Evolutionary conservation across 2,329 filamentous ascomycete genomes (phyloP).

Genomic region (Fusarium neocosmosporiellum): DNA sequence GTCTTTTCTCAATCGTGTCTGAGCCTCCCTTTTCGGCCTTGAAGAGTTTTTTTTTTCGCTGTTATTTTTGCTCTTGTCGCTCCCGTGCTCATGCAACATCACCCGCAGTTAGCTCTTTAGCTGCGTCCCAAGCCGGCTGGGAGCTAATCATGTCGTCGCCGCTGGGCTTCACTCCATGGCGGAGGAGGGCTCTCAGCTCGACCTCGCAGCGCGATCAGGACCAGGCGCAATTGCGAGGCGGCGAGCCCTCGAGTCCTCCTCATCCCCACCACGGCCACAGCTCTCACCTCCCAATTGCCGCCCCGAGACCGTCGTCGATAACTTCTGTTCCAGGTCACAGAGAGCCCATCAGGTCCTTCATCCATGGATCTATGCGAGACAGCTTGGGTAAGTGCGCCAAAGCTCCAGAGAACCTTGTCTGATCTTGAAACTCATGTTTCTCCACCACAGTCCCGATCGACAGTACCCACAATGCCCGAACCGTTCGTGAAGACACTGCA

Average conservation of each 20-base stretch:
- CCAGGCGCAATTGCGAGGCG: constrained; percentile 36
- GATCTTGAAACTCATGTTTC: constrained; percentile 1
- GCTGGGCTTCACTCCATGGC: constrained; percentile 61
- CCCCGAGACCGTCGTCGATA: constrained; percentile 54
- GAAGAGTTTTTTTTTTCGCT: not conserved
- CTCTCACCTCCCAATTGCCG: constrained; percentile 32
- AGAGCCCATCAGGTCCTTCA: constrained; percentile 78
- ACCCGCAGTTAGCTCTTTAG: constrained; percentile 17
- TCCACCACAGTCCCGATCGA: constrained; percentile 64
- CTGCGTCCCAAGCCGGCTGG: constrained; percentile 25
- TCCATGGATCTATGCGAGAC: constrained; percentile 73
- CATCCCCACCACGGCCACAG: constrained; percentile 26
- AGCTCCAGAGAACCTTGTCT: not conserved
- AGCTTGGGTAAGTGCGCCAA: constrained; percentile 61
- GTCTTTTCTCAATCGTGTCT: constrained; percentile 19
- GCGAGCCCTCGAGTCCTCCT: constrained; percentile 44
- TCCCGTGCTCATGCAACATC: constrained; percentile 33
- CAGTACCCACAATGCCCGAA: constrained; percentile 78
- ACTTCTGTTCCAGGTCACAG: constrained; percentile 57
- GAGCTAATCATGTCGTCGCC: constrained; percentile 58
- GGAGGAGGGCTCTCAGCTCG: constrained; percentile 55
- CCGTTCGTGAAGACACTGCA: constrained; percentile 86
- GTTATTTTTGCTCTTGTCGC: not conserved
- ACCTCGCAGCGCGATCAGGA: constrained; percentile 46
- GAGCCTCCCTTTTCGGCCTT: constrained; percentile 17